Evolutionary conservation across 495 filamentous ascomycete genomes (phyloP).

Genomic region (Aspergillus affinis): DNA sequence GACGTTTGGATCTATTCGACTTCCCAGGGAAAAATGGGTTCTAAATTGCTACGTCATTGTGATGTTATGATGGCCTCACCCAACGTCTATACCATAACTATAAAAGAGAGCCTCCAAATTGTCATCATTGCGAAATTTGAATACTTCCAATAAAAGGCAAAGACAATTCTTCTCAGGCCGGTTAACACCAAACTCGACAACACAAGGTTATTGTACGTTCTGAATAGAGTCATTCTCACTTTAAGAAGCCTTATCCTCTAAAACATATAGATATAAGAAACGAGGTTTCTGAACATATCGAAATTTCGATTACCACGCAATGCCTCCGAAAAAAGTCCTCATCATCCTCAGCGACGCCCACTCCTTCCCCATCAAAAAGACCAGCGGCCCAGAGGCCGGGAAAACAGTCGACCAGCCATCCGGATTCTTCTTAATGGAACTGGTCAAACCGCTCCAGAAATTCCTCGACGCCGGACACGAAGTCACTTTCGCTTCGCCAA

Average conservation of each 20-base stretch:
- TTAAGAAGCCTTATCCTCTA: too few species aligned
- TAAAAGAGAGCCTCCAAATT: too few species aligned
- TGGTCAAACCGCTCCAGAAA: conserved; percentile 39
- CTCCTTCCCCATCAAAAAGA: conserved; percentile 36
- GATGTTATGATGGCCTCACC: background rate
- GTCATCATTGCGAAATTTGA: too few species aligned
- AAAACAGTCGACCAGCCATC: conserved; percentile 34
- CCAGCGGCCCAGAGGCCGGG: conserved; percentile 23
- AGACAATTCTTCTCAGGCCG: too few species aligned
- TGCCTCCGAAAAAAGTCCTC: conserved; percentile 37
- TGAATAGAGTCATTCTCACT: too few species aligned
- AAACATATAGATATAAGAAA: too few species aligned
- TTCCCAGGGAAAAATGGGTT: too few species aligned
- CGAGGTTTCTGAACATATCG: too few species aligned
- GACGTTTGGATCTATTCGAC: background rate
- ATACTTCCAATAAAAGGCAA: too few species aligned
- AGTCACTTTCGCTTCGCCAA: conserved; percentile 39
- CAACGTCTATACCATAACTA: background rate
- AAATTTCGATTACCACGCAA: background rate
- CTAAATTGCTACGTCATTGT: background rate
- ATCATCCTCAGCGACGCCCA: conserved; percentile 41
- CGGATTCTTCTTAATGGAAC: conserved; percentile 47
- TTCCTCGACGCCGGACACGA: conserved; percentile 39
- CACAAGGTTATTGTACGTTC: too few species aligned
- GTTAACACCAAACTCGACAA: too few species aligned